These are phyloP conservation scores for Phaeolepiota aurea DNA, from an alignment of 768 basidiomycete species.

Conservation along the genomic window DNA sequence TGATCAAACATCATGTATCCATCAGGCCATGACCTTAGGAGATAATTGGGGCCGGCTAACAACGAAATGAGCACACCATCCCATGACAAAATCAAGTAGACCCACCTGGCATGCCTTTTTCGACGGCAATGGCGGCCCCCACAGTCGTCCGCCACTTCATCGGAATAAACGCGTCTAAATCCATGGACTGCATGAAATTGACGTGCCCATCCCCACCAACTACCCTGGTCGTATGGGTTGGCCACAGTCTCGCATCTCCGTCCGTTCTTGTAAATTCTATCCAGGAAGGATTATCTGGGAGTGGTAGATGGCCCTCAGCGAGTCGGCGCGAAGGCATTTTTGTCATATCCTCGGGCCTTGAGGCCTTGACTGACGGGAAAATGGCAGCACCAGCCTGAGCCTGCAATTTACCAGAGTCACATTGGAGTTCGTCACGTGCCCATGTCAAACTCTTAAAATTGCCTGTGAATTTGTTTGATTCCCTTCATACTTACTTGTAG, in stretches of 20 bases:
- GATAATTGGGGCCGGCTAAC: conserved; percentile 47
- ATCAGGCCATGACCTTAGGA: conserved; percentile 55
- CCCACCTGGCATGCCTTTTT: conserved; percentile 44
- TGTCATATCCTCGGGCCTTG: too few species aligned
- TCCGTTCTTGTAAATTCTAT: conserved; percentile 58
- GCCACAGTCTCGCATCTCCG: conserved; percentile 46
- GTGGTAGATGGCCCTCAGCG: conserved; percentile 13
- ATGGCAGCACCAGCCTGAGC: too few species aligned
- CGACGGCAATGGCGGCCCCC: conserved; percentile 31
- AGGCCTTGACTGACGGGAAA: too few species aligned
- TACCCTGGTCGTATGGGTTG: conserved; percentile 40
- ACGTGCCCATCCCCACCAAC: conserved; percentile 58
- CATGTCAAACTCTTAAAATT: too few species aligned
- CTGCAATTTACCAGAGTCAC: too few species aligned
- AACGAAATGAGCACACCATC: conserved; percentile 2
- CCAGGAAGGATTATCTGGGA: conserved; percentile 47
- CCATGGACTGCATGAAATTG: conserved; percentile 59
- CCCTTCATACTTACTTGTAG: too few species aligned
- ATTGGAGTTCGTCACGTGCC: too few species aligned
- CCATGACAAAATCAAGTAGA: conserved; percentile 1
- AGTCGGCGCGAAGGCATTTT: conserved; percentile 20
- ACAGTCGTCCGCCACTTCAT: conserved; percentile 50
- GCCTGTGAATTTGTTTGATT: too few species aligned
- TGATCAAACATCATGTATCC: conserved; percentile 72
- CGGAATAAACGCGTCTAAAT: conserved; percentile 37